Conservation (phyloP, 192 early-diverging fungal species). For the Chytriomyces sp. region DNA sequence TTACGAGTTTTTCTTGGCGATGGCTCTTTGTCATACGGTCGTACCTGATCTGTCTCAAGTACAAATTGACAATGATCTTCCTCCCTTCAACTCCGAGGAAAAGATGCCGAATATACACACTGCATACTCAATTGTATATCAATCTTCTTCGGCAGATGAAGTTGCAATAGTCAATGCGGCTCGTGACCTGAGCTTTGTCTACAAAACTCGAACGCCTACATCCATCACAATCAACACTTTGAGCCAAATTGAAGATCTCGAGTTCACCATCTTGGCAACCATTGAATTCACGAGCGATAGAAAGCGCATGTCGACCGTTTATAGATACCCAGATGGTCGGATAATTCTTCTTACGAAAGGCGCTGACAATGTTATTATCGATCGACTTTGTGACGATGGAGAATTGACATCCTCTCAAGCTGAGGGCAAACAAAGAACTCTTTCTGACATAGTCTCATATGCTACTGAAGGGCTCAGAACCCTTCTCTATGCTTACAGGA, state of each 20-base stretch:
- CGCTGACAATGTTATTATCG: slow-evolving; percentile 47
- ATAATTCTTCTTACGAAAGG: slow-evolving; percentile 46
- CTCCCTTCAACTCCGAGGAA: slow-evolving; percentile 9
- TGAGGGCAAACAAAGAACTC: slow-evolving; percentile 17
- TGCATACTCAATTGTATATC: slow-evolving; percentile 63
- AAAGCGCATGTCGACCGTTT: slow-evolving; percentile 46
- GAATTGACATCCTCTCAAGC: neutral
- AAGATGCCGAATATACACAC: slow-evolving; percentile 44
- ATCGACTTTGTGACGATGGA: slow-evolving; percentile 43
- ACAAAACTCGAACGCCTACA: slow-evolving; percentile 34
- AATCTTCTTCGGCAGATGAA: slow-evolving; percentile 84
- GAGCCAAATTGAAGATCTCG: slow-evolving; percentile 25
- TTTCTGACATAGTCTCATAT: slow-evolving; percentile 30
- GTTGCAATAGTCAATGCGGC: slow-evolving; percentile 80
- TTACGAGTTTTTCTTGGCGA: slow-evolving; percentile 69
- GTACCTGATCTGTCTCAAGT: slow-evolving; percentile 62
- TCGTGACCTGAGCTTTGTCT: slow-evolving; percentile 65
- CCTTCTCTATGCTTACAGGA: slow-evolving; percentile 77
- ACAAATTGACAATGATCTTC: slow-evolving; percentile 33
- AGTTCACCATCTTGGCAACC: slow-evolving; percentile 33
- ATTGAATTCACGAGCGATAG: slow-evolving; percentile 44
- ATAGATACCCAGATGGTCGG: slow-evolving; percentile 38
- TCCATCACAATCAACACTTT: slow-evolving; percentile 29
- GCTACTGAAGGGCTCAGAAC: slow-evolving; percentile 70
- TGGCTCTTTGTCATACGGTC: slow-evolving; percentile 84